These are phyloP conservation scores for Aspergillus sp. DNA, from an alignment of 2,329 filamentous ascomycete species.

Conservation along the genomic window DNA sequence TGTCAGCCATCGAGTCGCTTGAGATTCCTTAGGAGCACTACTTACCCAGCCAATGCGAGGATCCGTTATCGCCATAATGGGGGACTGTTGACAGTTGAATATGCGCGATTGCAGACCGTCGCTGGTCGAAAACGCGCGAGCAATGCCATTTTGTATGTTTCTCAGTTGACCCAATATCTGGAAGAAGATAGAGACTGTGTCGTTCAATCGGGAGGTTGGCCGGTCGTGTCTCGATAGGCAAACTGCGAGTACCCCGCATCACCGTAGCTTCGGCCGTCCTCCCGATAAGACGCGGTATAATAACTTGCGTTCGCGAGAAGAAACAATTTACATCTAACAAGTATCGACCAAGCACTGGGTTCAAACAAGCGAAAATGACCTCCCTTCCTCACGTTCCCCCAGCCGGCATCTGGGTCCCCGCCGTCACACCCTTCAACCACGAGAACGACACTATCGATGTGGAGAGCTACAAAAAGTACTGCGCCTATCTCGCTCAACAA, in stretches of 20 bases:
- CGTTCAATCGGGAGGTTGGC: neutral
- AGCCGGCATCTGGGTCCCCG: conserved; percentile 56
- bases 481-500: conserved; percentile 54
- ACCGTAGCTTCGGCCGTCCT: neutral
- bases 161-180: neutral
- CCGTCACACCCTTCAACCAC: conserved; percentile 60
- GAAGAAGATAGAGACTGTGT: neutral
- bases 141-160: neutral
- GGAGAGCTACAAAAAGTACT: conserved; percentile 56
- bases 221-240: neutral
- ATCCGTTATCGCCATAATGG: neutral
- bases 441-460: conserved; percentile 55
- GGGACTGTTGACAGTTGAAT: neutral
- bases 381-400: conserved; percentile 25
- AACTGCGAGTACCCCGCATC: neutral
- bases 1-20: neutral
- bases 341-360: neutral
- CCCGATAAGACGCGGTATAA: conserved; percentile 2
- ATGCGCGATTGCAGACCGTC: neutral
- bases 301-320: neutral
- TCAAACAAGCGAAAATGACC: neutral
- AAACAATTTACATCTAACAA: neutral
- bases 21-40: neutral
- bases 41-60: conserved; percentile 43
- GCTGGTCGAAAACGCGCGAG: neutral